Base-by-base conservation (phyloP, 1,139 yeast genomes). In the Spencermartinsiella ligniputridi region DNA sequence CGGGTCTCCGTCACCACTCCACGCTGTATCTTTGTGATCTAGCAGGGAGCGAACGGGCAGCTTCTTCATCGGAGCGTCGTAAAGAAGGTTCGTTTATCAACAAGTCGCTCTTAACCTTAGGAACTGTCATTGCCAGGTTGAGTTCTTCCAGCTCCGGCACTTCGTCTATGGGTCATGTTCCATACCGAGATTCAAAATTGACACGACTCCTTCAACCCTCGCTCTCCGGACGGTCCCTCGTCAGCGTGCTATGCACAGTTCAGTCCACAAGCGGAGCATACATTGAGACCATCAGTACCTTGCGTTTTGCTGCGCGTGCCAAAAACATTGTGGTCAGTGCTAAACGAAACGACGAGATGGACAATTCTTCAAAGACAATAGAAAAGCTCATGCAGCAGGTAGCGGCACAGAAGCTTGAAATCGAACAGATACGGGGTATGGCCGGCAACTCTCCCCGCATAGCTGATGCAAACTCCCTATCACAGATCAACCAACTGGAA, bases 41-140 rank as follows among this genome's bases (percentile, higher is more conserved):
- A 58, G 98, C 98, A 0, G 98, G 98, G 18, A 85, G 96, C 15
- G 98, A 92, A 64, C 75, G 87, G 46, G 97, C 96, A 0, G 83
- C 95, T 0, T 75, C 84, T 1, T 88, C 89, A 58, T 67, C 74
- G 0, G 96, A 83, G 56, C 75, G 97, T 56, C 71, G 97, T 47
- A 86, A 88, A 62, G 97, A 92, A 67, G 97, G 97, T 17, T 78
- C 96, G 0, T 90, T 75, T 60, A 92, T 92, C 60, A 92, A 92
- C 68, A 87, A 88, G 61, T 89, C 97, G 0, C 73, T 90, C 37
- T 70, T 92, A 47, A 95, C 97, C 0, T 72, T 90, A 44, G 89
- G 96, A 8, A 87, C 95, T 0, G 96, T 90, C 15, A 88, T 90
- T 45, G 80, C 94, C 27, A 81, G 87, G 54, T 71, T 90, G 34